Conservation (phyloP, 2,329 filamentous ascomycete species). For the Calycina marina region DNA sequence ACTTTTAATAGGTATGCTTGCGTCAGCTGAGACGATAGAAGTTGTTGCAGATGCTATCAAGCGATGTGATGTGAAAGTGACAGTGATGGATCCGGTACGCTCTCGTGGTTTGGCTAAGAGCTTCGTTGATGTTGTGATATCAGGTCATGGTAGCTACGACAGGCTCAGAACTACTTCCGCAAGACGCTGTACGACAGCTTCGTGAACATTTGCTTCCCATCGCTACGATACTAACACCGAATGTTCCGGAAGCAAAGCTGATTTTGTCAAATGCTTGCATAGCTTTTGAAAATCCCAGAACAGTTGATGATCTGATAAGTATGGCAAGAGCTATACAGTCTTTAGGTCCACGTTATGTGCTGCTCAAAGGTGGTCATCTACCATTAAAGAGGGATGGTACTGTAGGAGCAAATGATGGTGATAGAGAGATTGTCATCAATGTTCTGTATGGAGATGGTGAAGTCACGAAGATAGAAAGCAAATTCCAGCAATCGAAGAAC, state of each 20-base stretch:
- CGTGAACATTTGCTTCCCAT: slow-evolving; percentile 41
- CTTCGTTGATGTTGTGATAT: neutral
- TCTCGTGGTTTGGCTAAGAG: slow-evolving; percentile 18
- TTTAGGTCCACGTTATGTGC: slow-evolving; percentile 64
- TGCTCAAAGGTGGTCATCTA: slow-evolving; percentile 85
- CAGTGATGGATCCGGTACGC: slow-evolving; percentile 72
- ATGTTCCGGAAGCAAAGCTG: slow-evolving; percentile 59
- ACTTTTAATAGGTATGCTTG: slow-evolving; percentile 56
- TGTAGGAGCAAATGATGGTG: slow-evolving; percentile 40
- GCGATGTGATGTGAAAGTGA: slow-evolving; percentile 37
- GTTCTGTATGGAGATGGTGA: slow-evolving; percentile 51
- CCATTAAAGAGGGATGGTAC: slow-evolving; percentile 53
- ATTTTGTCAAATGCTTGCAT: slow-evolving; percentile 40
- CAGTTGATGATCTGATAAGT: slow-evolving; percentile 49
- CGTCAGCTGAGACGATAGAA: slow-evolving; percentile 53
- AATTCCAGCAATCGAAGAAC: slow-evolving; percentile 59
- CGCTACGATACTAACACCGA: slow-evolving; percentile 60
- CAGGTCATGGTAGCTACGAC: slow-evolving; percentile 88
- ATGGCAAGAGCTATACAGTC: slow-evolving; percentile 51
- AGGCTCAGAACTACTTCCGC: slow-evolving; percentile 52
- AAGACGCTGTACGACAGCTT: neutral
- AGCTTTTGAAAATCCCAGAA: slow-evolving; percentile 30
- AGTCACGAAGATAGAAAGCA: slow-evolving; percentile 50
- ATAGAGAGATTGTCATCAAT: slow-evolving; percentile 58
- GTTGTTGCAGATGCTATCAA: slow-evolving; percentile 51